Base-by-base conservation (phyloP, 768 basidiomycete genomes). In the Termitomyces sp. region DNA sequence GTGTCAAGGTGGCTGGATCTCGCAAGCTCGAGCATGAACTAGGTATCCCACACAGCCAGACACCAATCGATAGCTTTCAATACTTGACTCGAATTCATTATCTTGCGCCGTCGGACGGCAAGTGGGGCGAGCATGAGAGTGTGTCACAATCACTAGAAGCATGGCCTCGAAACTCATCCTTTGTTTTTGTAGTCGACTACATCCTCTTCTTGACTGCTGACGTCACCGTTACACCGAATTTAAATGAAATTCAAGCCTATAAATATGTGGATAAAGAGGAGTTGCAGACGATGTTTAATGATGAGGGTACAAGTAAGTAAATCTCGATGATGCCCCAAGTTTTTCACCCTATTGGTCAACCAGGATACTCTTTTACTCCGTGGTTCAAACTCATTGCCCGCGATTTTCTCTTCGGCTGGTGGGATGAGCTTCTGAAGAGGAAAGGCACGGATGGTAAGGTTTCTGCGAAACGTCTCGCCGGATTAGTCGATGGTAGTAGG, bases 101-200 rank as follows among this genome's bases (percentile, higher is more conserved):
- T 71, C 84, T 98, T 44, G 97, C 97, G 0, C 95, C 97, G 3
- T 92, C 91, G 10, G 72, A 90, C 70, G 95, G 90, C 4, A 75
- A 89, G 66, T 98, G 97, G 97, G 97, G 97, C 43, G 97, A 99
- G 71, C 97, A 99, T 64, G 97, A 99, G 85, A 86, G 96, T 94
- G 68, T 55, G 77, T 67, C 12, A 9, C 23, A 3, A 29, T 52
- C 56, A 32, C 23, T 17, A 17, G 21, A 31, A 17, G 19, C 7
- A 27, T 31, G 8, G 4, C 21, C n/a, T 46, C 12, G 17, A 23
- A 37, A 49, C 25, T 14, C 16, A 50, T 27, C 43, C 23, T 61
- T 57, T 29, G n/a, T 10, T 48, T 21, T 35, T 49, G 19, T 64
- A 99, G 97, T 99, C 60, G 97, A 99, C 71, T 98, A 98, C 70